Conservation (phyloP, 2,329 filamentous ascomycete species). For the Fusarium sp. region DNA sequence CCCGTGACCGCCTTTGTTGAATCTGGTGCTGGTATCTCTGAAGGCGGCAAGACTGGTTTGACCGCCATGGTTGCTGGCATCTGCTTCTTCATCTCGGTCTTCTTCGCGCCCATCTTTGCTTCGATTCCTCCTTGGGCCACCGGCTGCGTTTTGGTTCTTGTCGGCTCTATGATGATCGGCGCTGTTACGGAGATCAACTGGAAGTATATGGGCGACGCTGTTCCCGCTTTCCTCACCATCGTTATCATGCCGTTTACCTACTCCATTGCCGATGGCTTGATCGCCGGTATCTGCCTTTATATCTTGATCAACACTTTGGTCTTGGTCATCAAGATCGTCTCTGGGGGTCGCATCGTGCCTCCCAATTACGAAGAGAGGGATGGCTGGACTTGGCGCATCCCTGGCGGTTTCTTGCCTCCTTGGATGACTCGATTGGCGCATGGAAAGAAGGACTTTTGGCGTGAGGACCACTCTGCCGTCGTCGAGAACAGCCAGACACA, state of each 20-base stretch:
- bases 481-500: conserved; percentile 31
- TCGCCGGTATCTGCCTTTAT: conserved; percentile 81
- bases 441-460: conserved; percentile 82
- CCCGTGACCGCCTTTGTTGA: conserved; percentile 90
- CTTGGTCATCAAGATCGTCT: conserved; percentile 72
- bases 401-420: conserved; percentile 76
- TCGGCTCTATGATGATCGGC: conserved; percentile 87
- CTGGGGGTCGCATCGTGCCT: conserved; percentile 75
- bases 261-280: conserved; percentile 86
- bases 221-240: conserved; percentile 86
- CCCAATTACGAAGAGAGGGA: conserved; percentile 80
- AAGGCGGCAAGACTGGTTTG: conserved; percentile 86
- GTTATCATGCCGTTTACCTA: conserved; percentile 91
- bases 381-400: conserved; percentile 79
- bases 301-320: conserved; percentile 76
- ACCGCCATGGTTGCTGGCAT: conserved; percentile 81
- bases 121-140: conserved; percentile 91
- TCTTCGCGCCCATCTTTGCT: conserved; percentile 91
- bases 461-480: conserved; percentile 44
- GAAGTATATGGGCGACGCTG: conserved; percentile 82
- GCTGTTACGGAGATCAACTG: conserved; percentile 87
- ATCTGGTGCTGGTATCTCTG: conserved; percentile 88
- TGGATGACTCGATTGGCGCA: conserved; percentile 72
- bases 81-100: conserved; percentile 87
- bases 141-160: conserved; percentile 85